These are phyloP conservation scores for Blastobotrys elegans DNA, from an alignment of 1,139 yeast genomes.

Conservation along the genomic window DNA sequence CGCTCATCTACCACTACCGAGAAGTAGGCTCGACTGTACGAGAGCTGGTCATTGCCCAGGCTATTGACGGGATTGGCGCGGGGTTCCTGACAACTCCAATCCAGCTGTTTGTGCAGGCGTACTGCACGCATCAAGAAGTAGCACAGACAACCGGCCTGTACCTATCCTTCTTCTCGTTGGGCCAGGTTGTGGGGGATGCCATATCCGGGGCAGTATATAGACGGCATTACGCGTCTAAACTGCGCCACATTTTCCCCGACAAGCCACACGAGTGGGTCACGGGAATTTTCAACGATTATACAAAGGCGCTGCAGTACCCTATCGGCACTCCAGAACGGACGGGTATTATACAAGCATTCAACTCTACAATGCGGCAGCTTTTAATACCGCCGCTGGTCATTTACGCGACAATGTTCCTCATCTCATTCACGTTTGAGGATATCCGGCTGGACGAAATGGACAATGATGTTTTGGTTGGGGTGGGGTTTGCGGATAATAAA, in stretches of 20 bases:
- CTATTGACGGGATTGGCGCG: conserved; percentile 23
- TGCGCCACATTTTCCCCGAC: conserved; percentile 11
- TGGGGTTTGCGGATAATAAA: neutral
- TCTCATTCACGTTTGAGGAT: conserved; percentile 13
- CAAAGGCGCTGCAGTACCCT: conserved; percentile 14
- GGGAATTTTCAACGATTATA: conserved; percentile 16
- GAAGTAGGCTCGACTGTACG: conserved; percentile 17
- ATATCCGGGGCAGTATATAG: conserved; percentile 20
- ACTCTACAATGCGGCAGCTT: conserved; percentile 16
- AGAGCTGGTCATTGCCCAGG: conserved; percentile 19
- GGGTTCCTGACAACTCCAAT: conserved; percentile 23
- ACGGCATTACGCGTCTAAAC: conserved; percentile 13
- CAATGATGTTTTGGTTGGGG: conserved; percentile 4
- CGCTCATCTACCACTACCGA: conserved; percentile 28
- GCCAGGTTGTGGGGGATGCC: conserved; percentile 20
- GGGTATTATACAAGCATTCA: conserved; percentile 15
- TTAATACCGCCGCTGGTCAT: conserved; percentile 16
- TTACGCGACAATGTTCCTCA: conserved; percentile 16
- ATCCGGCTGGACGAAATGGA: conserved; percentile 13
- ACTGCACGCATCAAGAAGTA: conserved; percentile 20
- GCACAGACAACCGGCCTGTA: conserved; percentile 25
- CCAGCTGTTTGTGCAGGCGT: conserved; percentile 23
- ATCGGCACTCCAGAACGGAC: conserved; percentile 15
- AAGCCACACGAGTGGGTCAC: conserved; percentile 12
- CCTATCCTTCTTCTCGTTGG: conserved; percentile 21